Evolutionary conservation across 768 basidiomycete genomes (phyloP).

Genomic region (Cystobasidium onofrii): DNA sequence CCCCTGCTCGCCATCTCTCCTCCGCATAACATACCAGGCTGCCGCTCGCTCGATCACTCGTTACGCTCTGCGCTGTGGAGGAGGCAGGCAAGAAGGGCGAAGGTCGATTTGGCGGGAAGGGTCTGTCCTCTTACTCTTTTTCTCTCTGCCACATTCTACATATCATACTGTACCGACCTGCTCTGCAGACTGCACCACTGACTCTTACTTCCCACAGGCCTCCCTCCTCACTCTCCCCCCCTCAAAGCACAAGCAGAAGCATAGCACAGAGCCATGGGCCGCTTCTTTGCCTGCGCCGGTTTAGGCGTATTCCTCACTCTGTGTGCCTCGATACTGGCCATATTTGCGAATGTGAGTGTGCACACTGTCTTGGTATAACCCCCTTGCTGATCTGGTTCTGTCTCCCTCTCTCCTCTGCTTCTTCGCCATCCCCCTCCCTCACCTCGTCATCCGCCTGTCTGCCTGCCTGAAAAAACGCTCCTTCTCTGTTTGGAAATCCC

Average conservation of each 20-base stretch:
- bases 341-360: conserved; percentile 29
- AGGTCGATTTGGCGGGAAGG: not conserved
- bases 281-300: conserved; percentile 29
- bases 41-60: not conserved
- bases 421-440: not conserved
- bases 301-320: conserved; percentile 27
- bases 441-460: not conserved
- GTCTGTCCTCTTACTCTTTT: not conserved
- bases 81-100: conserved; percentile 1
- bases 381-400: not conserved
- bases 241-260: too few relatives aligned
- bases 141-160: not conserved
- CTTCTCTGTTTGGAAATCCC: conserved; percentile 17
- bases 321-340: conserved; percentile 21
- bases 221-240: not conserved
- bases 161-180: too few relatives aligned
- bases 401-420: too few relatives aligned
- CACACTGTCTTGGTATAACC: not conserved
- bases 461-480: not conserved
- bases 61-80: not conserved
- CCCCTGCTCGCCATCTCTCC: not conserved
- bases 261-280: conserved; percentile 9
- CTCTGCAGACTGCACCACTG: not conserved
- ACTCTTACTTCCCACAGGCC: not conserved
- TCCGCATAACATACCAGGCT: not conserved